These are phyloP conservation scores for Colletotrichum ledebouriae DNA, from an alignment of 2,329 filamentous ascomycete species.

Conservation along the genomic window DNA sequence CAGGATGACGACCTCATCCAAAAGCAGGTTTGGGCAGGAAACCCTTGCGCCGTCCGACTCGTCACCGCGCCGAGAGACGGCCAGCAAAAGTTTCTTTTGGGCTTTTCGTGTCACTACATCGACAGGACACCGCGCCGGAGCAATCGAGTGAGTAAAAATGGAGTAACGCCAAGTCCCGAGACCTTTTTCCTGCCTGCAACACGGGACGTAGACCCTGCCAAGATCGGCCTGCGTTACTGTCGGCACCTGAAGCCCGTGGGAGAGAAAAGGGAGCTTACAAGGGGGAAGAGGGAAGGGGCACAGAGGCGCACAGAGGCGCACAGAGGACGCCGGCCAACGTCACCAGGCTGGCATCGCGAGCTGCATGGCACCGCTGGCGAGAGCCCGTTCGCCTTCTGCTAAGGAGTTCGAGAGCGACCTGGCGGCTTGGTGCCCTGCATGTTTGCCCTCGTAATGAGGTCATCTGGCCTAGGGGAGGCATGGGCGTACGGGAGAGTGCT, in stretches of 20 bases:
- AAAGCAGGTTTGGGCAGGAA: slow-evolving; percentile 39
- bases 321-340: slow-evolving; percentile 19
- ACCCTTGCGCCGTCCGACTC: slow-evolving; percentile 26
- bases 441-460: slow-evolving; percentile 30
- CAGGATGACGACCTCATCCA: slow-evolving; percentile 13
- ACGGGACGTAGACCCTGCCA: slow-evolving; percentile 35
- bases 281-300: neutral
- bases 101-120: slow-evolving; percentile 13
- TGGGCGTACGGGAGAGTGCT: slow-evolving; percentile 3
- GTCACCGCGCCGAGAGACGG: slow-evolving; percentile 35
- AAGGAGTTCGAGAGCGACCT: neutral
- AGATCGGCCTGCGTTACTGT: slow-evolving; percentile 13
- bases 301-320: too few relatives aligned
- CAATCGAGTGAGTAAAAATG: neutral
- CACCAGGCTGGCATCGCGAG: slow-evolving; percentile 24
- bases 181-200: slow-evolving; percentile 26
- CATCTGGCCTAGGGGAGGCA: slow-evolving; percentile 22
- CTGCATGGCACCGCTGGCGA: slow-evolving; percentile 33
- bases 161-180: slow-evolving; percentile 24
- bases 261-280: slow-evolving; percentile 17
- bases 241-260: slow-evolving; percentile 12
- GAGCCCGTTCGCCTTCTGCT: slow-evolving; percentile 7
- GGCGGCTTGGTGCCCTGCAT: slow-evolving; percentile 16
- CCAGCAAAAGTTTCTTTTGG: slow-evolving; percentile 19
- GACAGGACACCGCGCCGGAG: slow-evolving; percentile 6